Evolutionary conservation across 1,284 basidiomycete genomes (phyloP).

Genomic region (Mrakiaceae sp.): DNA sequence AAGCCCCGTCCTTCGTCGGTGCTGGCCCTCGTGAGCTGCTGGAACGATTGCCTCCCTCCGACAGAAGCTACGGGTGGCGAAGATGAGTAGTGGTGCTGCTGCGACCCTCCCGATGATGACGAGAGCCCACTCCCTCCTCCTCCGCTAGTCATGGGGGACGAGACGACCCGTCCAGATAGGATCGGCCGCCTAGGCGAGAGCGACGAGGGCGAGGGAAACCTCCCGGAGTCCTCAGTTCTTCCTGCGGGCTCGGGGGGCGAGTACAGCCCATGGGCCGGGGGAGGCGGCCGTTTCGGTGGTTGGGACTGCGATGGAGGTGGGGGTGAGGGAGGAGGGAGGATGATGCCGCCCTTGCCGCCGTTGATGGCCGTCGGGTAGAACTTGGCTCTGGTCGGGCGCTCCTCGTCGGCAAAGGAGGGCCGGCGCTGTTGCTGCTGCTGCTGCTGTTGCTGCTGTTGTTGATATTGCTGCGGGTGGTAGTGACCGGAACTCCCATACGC

Average conservation of each 20-base stretch:
- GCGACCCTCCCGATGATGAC: too few relatives aligned
- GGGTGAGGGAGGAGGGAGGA: too few relatives aligned
- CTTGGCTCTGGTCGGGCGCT: background rate
- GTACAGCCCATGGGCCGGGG: constrained; percentile 5
- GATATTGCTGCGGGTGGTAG: background rate
- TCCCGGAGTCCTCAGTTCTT: background rate
- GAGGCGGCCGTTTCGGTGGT: constrained; percentile 6
- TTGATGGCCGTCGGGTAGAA: constrained; percentile 9
- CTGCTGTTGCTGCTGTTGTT: background rate
- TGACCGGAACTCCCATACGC: background rate
- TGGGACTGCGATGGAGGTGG: too few relatives aligned
- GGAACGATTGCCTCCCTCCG: background rate
- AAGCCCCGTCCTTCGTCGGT: background rate
- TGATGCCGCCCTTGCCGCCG: constrained; percentile 2
- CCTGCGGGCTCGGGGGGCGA: background rate
- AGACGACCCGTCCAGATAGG: background rate
- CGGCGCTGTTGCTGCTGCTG: background rate
- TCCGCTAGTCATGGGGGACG: background rate
- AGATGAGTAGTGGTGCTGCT: background rate
- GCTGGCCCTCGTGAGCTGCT: background rate
- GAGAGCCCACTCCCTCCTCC: too few relatives aligned
- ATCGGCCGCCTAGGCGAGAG: background rate
- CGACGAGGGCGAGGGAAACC: background rate
- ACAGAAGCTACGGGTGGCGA: background rate
- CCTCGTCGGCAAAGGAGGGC: background rate